phyloP scores from a whole-genome alignment of 192 early-diverging fungal genomes.

The Martensiomyces pterosporus region DNA sequence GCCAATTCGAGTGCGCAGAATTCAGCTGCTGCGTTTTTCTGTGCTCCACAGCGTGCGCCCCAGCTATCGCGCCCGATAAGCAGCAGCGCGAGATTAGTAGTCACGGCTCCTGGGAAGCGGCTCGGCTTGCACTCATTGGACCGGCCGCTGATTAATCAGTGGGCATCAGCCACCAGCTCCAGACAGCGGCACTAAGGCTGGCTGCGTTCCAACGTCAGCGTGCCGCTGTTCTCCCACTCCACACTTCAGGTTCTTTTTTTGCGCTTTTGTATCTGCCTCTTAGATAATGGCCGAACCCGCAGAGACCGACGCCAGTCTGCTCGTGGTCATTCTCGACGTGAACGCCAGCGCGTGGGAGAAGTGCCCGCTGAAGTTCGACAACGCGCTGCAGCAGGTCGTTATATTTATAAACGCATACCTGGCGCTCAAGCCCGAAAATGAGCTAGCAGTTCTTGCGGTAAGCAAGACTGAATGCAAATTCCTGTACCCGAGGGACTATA shows the following conservation, averaged over 20 bases:
- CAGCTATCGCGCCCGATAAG: no score
- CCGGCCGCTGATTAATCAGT: no score
- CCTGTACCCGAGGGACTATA: conserved; percentile 31
- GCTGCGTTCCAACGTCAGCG: no score
- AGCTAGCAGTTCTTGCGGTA: conserved; percentile 76
- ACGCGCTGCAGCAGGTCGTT: conserved; percentile 71
- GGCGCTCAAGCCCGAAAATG: conserved; percentile 82
- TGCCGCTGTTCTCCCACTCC: no score
- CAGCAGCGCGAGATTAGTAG: no score
- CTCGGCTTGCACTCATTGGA: no score
- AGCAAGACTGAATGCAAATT: conserved; percentile 25
- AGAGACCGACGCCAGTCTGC: conserved; percentile 66
- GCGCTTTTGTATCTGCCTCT: neutral
- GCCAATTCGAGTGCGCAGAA: no score
- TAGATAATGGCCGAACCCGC: conserved; percentile 27
- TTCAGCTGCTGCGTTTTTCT: no score
- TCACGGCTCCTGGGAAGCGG: no score
- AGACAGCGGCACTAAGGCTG: no score
- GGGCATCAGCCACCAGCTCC: no score
- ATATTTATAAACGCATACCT: conserved; percentile 93
- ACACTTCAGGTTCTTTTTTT: neutral
- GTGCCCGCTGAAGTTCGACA: conserved; percentile 57
- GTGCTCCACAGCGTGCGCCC: no score
- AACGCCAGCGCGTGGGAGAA: conserved; percentile 74
- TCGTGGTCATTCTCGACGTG: conserved; percentile 79